A percentile compares a stretch with the other conserved stretches of the same genome.
phyloP scores from a whole-genome alignment of 345 rosid species.

The Linum trigynum region DNA sequence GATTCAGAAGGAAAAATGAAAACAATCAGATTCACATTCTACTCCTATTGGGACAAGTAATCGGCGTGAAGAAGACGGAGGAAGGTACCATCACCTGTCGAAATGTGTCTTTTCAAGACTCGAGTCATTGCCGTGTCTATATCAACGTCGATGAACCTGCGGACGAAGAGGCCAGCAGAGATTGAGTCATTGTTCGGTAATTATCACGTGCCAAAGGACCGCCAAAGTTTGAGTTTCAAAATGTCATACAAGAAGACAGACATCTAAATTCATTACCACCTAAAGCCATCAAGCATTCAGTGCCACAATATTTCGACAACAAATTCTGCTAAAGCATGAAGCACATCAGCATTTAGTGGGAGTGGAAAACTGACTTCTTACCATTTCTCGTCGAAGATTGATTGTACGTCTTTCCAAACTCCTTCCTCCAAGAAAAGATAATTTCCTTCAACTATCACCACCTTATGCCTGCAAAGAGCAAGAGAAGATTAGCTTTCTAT shows the following conservation, averaged over 20 bases:
- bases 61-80: neutral
- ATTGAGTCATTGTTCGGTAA: slow-evolving; percentile 6
- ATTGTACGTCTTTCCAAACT: slow-evolving; percentile 65
- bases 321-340: neutral
- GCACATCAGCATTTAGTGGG: neutral
- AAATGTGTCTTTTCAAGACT: slow-evolving; percentile 63
- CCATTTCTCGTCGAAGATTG: slow-evolving; percentile 87
- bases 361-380: slow-evolving; percentile 21
- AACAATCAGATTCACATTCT: neutral
- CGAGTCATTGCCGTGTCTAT: slow-evolving; percentile 68
- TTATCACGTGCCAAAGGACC: neutral
- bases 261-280: neutral
- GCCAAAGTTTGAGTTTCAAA: neutral
- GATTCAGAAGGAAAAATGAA: slow-evolving; percentile 1
- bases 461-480: slow-evolving; percentile 64
- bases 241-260: neutral
- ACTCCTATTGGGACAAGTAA: neutral
- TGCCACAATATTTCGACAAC: neutral
- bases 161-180: slow-evolving; percentile 5
- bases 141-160: slow-evolving; percentile 74
- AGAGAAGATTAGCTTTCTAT: slow-evolving; percentile 1
- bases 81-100: slow-evolving; percentile 39
- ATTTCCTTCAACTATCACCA: slow-evolving; percentile 83
- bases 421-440: slow-evolving; percentile 60
- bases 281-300: neutral